Base-by-base conservation (phyloP, 441 rosid genomes). In the Kokia cookei region DNA sequence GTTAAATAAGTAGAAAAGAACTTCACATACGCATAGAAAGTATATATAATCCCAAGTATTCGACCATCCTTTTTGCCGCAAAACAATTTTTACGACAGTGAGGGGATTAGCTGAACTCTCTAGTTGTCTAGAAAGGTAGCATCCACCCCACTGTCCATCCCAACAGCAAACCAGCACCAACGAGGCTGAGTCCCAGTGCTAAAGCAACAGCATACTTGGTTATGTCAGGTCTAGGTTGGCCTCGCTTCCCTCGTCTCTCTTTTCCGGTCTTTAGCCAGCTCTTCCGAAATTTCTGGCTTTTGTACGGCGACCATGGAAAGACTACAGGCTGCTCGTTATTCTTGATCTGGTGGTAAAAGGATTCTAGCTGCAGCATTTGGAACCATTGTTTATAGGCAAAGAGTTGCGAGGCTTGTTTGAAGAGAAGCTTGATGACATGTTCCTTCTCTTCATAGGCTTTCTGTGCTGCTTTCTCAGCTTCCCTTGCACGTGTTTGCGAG, bases 61-160 rank as follows among this genome's bases (percentile, higher is more conserved):
- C 62, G 22, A 60, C 54, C 61, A 47, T 51, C 58, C 26, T 62
- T 32, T 43, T 17, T 57, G 60, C 11, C 27, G n/a, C 43, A 59
- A 77, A 63, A 73, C 58, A 74, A 73, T 64, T 73, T 73, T 27
- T 4, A 76, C 35, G 65, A 15, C 45, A 63, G 62, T 45, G 9
- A 26, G 60, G 42, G 45, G 51, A 53, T 70, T 75, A 15, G 29
- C 65, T 37, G 71, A 54, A 70, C 15, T n/a, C 51, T 69, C 75
- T 59, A 5, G 82, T 12, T 19, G 55, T n/a, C 72, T 87, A 89
- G 75, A 87, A 86, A 11, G 96, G 91, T 69, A 92, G 37, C 89
- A 96, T 85, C 96, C 98, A 96, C 13, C 97, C 97, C 12, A 88
- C 92, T 0, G 99, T 96, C 99, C 99, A 93, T 67, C 98, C 98